A percentile compares a stretch with the other conserved stretches of the same genome.
Evolutionary conservation across 2,329 filamentous ascomycete genomes (phyloP).

Genomic region (Hymenoscyphus albidus): DNA sequence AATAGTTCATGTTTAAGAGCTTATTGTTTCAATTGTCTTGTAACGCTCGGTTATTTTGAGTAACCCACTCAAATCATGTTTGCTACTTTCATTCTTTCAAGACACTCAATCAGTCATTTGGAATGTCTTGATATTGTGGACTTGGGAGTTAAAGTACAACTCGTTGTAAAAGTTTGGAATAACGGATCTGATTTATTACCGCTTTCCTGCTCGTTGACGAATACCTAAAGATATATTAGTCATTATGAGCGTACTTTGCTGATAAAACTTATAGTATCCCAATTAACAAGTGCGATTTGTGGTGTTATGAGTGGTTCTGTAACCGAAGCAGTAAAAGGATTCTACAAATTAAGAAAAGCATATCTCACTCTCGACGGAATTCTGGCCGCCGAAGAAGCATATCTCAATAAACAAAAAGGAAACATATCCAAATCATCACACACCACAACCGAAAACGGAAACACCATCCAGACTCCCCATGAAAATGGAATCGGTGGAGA

Average conservation of each 20-base stretch:
- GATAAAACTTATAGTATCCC: slow-evolving; percentile 50
- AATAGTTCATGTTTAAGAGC: too few relatives aligned
- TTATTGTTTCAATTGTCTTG: too few relatives aligned
- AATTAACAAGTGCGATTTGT: slow-evolving; percentile 85
- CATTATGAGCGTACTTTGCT: not conserved
- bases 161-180: too few relatives aligned
- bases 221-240: too few relatives aligned
- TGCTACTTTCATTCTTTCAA: too few relatives aligned
- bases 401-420: slow-evolving; percentile 35
- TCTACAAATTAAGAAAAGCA: slow-evolving; percentile 88
- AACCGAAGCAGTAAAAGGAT: slow-evolving; percentile 85
- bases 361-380: slow-evolving; percentile 79
- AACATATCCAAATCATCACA: slow-evolving; percentile 1
- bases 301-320: slow-evolving; percentile 88
- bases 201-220: too few relatives aligned
- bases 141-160: too few relatives aligned
- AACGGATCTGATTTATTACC: too few relatives aligned
- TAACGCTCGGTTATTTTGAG: too few relatives aligned
- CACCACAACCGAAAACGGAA: not conserved
- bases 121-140: too few relatives aligned
- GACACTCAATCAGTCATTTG: too few relatives aligned
- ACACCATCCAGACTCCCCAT: slow-evolving; percentile 2
- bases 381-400: slow-evolving; percentile 66
- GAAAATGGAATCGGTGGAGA: not conserved
- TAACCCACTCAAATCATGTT: too few relatives aligned